phyloP scores from a whole-genome alignment of 2,329 filamentous ascomycete genomes.

The Cadophora sp. region DNA sequence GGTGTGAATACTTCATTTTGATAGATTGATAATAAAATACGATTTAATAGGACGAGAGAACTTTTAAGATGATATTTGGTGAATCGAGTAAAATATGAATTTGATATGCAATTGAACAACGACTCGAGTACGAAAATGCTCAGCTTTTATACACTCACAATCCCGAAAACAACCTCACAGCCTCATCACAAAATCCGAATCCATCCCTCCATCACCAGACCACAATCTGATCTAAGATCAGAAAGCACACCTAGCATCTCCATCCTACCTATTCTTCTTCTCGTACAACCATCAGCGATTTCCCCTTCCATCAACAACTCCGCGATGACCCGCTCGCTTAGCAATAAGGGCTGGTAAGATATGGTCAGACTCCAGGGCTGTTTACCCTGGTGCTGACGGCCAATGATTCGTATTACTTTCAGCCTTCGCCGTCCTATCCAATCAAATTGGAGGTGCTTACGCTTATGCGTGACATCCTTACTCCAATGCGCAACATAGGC shows the following conservation, averaged over 20 bases:
- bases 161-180: background rate
- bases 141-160: background rate
- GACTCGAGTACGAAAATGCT: background rate
- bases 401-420: background rate
- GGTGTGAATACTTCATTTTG: conserved; percentile 8
- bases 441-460: background rate
- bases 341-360: background rate
- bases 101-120: background rate
- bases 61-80: background rate
- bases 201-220: conserved; percentile 1
- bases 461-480: background rate
- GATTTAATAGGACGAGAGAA: background rate
- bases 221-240: conserved; percentile 3
- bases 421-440: background rate
- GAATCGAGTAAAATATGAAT: background rate
- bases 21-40: background rate
- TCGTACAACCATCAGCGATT: conserved; percentile 4
- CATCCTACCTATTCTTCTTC: background rate
- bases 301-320: background rate
- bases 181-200: background rate
- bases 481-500: background rate
- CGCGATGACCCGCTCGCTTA: background rate
- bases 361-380: background rate
- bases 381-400: conserved; percentile 11
- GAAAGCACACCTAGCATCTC: background rate